Conservation (phyloP, 2,329 filamentous ascomycete species). For the Lasiodiplodia sp. region DNA sequence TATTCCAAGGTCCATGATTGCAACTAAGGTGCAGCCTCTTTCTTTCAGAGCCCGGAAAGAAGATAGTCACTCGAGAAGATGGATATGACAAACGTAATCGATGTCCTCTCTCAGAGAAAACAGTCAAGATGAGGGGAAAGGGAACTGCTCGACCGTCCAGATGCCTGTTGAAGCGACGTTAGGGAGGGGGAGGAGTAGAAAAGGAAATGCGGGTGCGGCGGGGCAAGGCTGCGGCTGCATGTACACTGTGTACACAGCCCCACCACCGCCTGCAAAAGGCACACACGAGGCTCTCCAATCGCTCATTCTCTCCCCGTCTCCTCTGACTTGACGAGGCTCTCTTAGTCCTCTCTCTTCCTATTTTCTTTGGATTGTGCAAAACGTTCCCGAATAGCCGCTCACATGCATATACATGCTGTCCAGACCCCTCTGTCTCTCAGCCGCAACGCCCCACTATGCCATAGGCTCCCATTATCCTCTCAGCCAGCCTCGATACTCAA, state of each 20-base stretch:
- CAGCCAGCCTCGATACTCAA: background rate
- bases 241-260: slow-evolving; percentile 8
- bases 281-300: slow-evolving; percentile 1
- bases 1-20: slow-evolving; percentile 30
- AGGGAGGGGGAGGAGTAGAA: too few relatives aligned
- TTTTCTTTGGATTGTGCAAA: background rate
- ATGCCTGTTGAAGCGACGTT: background rate
- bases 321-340: background rate
- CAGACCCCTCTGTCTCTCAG: background rate
- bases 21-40: background rate
- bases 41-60: background rate
- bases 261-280: slow-evolving; percentile 1
- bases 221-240: slow-evolving; percentile 12
- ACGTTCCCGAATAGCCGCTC: background rate
- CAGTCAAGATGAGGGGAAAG: background rate
- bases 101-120: background rate
- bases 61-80: background rate
- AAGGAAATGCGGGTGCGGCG: background rate
- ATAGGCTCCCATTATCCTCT: background rate
- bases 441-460: background rate
- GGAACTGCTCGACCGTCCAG: background rate
- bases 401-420: background rate
- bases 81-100: background rate
- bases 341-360: background rate
- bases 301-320: background rate